Percentiles rank a stretch among this genome's conserved stretches.
Conservation (phyloP, 257 asterid species). For the Solanum neorickii region DNA sequence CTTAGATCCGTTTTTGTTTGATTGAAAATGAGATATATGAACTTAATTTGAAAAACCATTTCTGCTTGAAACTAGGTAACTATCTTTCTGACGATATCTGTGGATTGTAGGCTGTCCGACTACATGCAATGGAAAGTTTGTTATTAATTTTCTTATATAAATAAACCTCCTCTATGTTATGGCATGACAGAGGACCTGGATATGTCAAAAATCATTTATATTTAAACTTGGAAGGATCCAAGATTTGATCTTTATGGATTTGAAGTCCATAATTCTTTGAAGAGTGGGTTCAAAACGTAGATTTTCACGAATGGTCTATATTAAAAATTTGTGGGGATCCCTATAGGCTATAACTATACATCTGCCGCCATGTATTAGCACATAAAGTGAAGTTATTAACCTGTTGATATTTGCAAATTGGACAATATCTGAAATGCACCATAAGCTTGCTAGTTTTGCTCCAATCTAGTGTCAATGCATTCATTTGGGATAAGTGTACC, state of each 20-base stretch:
- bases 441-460: neutral
- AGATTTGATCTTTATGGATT: neutral
- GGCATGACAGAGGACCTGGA: neutral
- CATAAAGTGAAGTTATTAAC: neutral
- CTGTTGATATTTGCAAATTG: neutral
- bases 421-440: neutral
- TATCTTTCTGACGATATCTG: neutral
- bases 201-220: neutral
- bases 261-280: neutral
- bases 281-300: neutral
- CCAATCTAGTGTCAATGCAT: neutral
- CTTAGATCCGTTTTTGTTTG: neutral
- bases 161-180: neutral
- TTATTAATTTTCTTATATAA: neutral
- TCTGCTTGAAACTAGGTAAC: neutral
- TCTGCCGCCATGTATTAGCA: neutral
- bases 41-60: neutral
- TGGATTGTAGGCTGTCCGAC: neutral
- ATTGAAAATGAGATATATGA: neutral
- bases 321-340: neutral
- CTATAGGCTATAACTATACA: neutral
- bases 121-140: neutral
- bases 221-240: neutral
- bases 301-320: neutral
- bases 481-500: neutral